Percentiles rank a stretch among this genome's conserved stretches.
Evolutionary conservation across 495 filamentous ascomycete genomes (phyloP).

Genomic region (Aspergillus nanangensis): DNA sequence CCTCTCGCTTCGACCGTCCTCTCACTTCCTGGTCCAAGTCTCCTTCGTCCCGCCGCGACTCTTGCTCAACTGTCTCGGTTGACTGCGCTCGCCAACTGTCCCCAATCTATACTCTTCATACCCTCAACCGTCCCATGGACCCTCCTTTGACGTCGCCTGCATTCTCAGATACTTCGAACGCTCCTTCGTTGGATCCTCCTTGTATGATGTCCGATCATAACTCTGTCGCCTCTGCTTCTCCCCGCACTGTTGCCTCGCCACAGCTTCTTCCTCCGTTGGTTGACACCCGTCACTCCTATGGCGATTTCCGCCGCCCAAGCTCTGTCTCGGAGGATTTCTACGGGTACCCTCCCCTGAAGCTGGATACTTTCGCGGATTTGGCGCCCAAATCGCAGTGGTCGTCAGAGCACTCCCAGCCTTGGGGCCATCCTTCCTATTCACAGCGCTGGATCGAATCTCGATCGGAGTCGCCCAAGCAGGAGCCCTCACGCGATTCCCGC

Average conservation of each 20-base stretch:
- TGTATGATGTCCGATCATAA: constrained; percentile 69
- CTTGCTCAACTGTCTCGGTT: constrained; percentile 24
- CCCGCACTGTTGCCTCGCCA: constrained; percentile 40
- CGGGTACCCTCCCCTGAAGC: constrained; percentile 16
- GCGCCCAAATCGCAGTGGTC: constrained; percentile 30
- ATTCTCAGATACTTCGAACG: constrained; percentile 53
- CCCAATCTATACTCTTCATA: constrained; percentile 41
- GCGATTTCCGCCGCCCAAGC: constrained; percentile 26
- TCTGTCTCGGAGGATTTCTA: constrained; percentile 25
- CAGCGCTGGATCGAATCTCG: constrained; percentile 19
- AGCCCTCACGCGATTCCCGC: constrained; percentile 37
- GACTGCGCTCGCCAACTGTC: constrained; percentile 34
- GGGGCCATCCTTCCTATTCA: constrained; percentile 23
- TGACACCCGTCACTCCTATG: constrained; percentile 29
- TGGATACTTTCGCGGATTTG: constrained; percentile 28
- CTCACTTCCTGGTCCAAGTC: constrained; percentile 32
- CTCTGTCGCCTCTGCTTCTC: constrained; percentile 57
- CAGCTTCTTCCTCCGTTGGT: constrained; percentile 37
- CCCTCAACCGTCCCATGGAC: constrained; percentile 48
- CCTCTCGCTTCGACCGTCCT: constrained; percentile 26
- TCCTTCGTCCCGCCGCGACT: constrained; percentile 26
- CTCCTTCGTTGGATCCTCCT: constrained; percentile 60
- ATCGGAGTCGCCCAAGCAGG: constrained; percentile 12
- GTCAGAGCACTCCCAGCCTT: constrained; percentile 28
- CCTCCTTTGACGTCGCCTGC: constrained; percentile 68